These are phyloP conservation scores for Leishmania arabica DNA, from an alignment of 208 protist genomes.

Conservation along the genomic window DNA sequence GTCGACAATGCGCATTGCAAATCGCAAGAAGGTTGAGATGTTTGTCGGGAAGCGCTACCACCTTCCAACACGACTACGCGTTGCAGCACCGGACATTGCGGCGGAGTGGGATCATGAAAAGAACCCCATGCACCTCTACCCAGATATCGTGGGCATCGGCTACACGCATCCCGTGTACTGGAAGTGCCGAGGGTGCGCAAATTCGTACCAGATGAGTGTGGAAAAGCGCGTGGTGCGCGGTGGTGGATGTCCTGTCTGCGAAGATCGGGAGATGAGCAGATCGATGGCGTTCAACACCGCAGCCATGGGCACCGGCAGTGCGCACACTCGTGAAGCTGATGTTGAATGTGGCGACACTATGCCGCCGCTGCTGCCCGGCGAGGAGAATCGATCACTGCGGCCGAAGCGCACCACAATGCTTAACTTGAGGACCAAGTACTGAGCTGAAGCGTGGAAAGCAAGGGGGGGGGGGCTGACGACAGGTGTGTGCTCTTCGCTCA, in stretches of 20 bases:
- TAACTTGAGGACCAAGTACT: constrained; percentile 87
- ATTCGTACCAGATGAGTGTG: constrained; percentile 78
- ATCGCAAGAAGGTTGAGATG: constrained; percentile 83
- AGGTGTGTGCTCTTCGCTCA: background rate
- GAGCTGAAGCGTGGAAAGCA: constrained; percentile 3
- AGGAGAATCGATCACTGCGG: constrained; percentile 58
- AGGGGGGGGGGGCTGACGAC: no score
- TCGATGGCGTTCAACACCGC: constrained; percentile 8
- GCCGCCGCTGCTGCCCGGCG: constrained; percentile 48
- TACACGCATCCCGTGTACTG: constrained; percentile 82
- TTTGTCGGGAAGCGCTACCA: constrained; percentile 87
- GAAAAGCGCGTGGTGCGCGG: constrained; percentile 92
- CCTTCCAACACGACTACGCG: constrained; percentile 81
- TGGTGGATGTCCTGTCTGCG: constrained; percentile 68
- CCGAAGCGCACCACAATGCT: constrained; percentile 80
- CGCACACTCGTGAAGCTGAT: background rate
- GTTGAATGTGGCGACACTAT: no score
- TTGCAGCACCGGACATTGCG: constrained; percentile 84
- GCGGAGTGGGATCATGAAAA: constrained; percentile 86
- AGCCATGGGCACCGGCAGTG: background rate
- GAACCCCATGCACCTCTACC: constrained; percentile 86
- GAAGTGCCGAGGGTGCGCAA: constrained; percentile 58
- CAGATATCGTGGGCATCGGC: constrained; percentile 84
- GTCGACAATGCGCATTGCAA: constrained; percentile 65
- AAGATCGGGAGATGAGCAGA: constrained; percentile 3